Base-by-base conservation (phyloP, 495 filamentous ascomycete species). In the Penicillium verhagenii region DNA sequence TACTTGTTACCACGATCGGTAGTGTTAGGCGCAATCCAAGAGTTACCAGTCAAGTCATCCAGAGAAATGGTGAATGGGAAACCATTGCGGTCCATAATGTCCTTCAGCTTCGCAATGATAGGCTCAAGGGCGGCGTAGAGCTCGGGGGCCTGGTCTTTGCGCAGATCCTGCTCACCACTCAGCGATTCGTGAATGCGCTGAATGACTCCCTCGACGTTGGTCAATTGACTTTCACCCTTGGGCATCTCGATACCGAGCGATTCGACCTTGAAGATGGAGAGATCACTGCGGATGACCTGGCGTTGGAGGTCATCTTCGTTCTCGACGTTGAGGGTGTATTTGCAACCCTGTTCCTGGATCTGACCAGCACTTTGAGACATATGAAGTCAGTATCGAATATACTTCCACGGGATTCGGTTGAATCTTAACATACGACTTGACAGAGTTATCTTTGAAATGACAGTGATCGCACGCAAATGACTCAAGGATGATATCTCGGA, bases 41-140 rank as follows among this genome's bases (percentile, higher is more conserved):
- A 95, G 77, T 99, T 99, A n/a, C 94, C 94, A 4, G 92, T 89
- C 2, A 88, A 88, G 61, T 99, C 94, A 67, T 99, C 90, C 28
- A 96, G 68, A 10, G 81, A 83, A 28, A 97, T 72, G 6, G 87
- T 84, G 77, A 97, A 96, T n/a, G 95, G 94, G 64, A 93, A 92
- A 2, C 77, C 80, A 8, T 83, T 76, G 13, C 90, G 84, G 10
- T 81, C 80, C 16, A 93, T 66, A 80, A 96, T 95, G 23, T 84
- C 79, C 52, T 82, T 72, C 1, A 92, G 78, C 47, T 83, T 87
- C 20, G 78, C 65, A 54, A 96, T 84, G 46, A 97, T 79, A 25
- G 80, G 82, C 29, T 82, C 81, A 33, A 98, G 79, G 67, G 94
- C 89, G 42, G 83, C 76, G 64, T 85, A 84, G 0, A 93, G 76